Conservation (phyloP, 768 basidiomycete species). For the Boletales sp. region DNA sequence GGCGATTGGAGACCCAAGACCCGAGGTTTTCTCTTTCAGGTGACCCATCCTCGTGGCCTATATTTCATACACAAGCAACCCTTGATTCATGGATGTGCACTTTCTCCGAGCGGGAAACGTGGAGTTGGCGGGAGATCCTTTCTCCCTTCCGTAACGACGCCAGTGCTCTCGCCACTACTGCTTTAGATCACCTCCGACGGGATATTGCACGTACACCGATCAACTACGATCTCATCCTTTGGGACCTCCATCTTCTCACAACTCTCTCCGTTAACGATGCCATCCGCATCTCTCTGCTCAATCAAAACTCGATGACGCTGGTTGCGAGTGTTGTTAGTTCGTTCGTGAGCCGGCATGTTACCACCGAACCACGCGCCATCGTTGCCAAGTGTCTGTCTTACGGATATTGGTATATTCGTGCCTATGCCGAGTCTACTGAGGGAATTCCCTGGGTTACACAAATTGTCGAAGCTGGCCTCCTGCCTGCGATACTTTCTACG, state of each 20-base stretch:
- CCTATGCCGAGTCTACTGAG: constrained; percentile 23
- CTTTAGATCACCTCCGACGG: constrained; percentile 23
- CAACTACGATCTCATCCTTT: constrained; percentile 26
- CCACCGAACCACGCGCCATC: constrained; percentile 1
- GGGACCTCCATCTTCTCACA: constrained; percentile 30
- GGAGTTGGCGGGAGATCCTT: constrained; percentile 28
- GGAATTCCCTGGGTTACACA: constrained; percentile 26
- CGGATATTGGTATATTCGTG: constrained; percentile 29
- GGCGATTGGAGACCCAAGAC: constrained; percentile 24
- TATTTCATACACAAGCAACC: constrained; percentile 9
- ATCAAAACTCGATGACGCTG: constrained; percentile 17
- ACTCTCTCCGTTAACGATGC: constrained; percentile 21
- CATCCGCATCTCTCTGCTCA: constrained; percentile 23
- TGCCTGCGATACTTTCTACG: constrained; percentile 22
- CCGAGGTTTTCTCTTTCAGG: constrained; percentile 12
- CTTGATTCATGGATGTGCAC: constrained; percentile 28
- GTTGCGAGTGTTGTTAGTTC: constrained; percentile 14
- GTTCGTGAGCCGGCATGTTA: constrained; percentile 10
- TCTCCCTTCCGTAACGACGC: constrained; percentile 18
- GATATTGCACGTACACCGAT: constrained; percentile 18
- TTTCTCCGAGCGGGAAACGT: constrained; percentile 20
- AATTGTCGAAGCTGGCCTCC: constrained; percentile 21
- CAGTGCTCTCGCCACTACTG: constrained; percentile 17
- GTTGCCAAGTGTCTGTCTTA: constrained; percentile 27
- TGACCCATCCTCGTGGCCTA: constrained; percentile 2